Conservation (phyloP, 352 stramenopile species). For the Pythium coloratum region DNA sequence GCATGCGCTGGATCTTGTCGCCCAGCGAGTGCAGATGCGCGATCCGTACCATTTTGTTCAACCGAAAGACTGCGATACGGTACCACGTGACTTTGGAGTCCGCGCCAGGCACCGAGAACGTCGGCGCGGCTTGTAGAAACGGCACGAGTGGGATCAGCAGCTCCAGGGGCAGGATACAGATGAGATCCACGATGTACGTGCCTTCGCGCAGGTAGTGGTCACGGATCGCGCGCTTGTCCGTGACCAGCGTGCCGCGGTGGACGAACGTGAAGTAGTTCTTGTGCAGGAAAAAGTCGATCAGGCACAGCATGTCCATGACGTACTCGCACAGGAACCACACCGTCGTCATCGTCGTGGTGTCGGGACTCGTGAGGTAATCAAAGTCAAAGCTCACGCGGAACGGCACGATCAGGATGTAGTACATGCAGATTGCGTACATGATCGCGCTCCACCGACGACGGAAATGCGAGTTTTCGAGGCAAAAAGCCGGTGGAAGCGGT, state of each 20-base stretch:
- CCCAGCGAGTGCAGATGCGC: slow-evolving; percentile 51
- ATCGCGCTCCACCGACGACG: slow-evolving; percentile 29
- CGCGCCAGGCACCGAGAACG: background rate
- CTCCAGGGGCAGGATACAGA: slow-evolving; percentile 49
- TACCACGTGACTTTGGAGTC: slow-evolving; percentile 41
- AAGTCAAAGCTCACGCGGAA: slow-evolving; percentile 39
- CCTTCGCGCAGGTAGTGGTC: slow-evolving; percentile 47
- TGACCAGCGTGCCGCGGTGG: slow-evolving; percentile 42
- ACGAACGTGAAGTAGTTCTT: slow-evolving; percentile 58
- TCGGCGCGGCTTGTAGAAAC: slow-evolving; percentile 2
- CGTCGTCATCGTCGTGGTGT: slow-evolving; percentile 4
- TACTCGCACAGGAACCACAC: slow-evolving; percentile 45
- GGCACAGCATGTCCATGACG: slow-evolving; percentile 37
- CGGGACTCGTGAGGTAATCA: slow-evolving; percentile 23
- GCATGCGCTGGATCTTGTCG: slow-evolving; percentile 44
- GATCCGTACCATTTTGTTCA: slow-evolving; percentile 56
- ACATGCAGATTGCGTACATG: slow-evolving; percentile 37
- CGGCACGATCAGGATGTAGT: slow-evolving; percentile 37
- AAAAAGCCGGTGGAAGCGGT: slow-evolving; percentile 28
- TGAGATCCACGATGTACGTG: slow-evolving; percentile 48
- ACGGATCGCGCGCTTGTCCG: slow-evolving; percentile 35
- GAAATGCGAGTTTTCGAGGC: slow-evolving; percentile 33
- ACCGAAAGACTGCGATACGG: slow-evolving; percentile 42
- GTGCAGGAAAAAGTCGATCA: slow-evolving; percentile 60
- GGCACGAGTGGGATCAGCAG: slow-evolving; percentile 23